Conservation (phyloP, 352 stramenopile species). For the Pythium monospermum region DNA sequence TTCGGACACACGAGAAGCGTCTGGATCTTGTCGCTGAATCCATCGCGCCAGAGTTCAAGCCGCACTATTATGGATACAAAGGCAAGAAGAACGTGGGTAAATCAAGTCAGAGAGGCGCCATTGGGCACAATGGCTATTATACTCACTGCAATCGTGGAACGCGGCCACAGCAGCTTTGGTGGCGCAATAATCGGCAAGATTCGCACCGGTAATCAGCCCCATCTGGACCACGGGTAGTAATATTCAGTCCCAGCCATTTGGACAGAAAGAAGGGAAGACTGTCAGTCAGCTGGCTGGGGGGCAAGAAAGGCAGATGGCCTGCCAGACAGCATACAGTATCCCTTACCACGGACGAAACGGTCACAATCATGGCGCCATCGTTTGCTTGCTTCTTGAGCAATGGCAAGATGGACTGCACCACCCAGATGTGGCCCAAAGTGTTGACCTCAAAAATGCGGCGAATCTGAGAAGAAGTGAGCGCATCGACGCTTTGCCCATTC, state of each 20-base stretch:
- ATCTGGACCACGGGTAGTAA: no score
- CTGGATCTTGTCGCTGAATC: conserved; percentile 43
- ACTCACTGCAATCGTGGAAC: conserved; percentile 73
- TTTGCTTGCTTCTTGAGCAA: conserved; percentile 54
- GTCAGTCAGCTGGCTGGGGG: no score
- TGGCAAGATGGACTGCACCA: conserved; percentile 49
- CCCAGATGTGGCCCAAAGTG: conserved; percentile 75
- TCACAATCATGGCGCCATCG: conserved; percentile 41
- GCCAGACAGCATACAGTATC: no score
- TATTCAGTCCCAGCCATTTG: no score
- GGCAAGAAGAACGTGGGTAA: no score
- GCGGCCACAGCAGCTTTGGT: conserved; percentile 71
- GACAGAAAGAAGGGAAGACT: no score
- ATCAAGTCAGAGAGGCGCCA: no score
- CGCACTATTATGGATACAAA: no score
- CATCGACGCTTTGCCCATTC: conserved; percentile 19
- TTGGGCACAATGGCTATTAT: no score
- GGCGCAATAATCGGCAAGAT: conserved; percentile 70
- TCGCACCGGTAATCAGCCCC: conserved; percentile 56
- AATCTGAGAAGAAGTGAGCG: conserved; percentile 19
- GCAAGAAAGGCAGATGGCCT: no score
- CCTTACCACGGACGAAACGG: conserved; percentile 66
- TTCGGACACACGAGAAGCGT: conserved; percentile 75
- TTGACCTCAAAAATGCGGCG: conserved; percentile 26
- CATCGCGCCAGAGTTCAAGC: conserved; percentile 65